Evolutionary conservation across 352 stramenopile genomes (phyloP).

Genomic region (Pythium chondricola): DNA sequence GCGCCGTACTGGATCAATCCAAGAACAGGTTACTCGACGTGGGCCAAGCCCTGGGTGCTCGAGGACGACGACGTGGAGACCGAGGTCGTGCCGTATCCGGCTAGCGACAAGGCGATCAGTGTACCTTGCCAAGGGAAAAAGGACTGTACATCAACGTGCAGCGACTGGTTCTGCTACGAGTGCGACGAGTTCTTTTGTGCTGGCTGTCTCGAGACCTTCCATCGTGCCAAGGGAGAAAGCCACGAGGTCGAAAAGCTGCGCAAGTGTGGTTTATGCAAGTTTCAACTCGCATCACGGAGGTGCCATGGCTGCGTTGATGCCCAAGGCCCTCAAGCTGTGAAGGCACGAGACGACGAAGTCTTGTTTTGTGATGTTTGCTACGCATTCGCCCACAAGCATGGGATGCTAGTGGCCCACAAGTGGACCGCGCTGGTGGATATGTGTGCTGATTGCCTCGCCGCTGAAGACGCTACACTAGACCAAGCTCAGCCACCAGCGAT

Average conservation of each 20-base stretch:
- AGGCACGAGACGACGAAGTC: conserved; percentile 10
- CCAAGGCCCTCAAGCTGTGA: background rate
- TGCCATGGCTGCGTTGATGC: conserved; percentile 31
- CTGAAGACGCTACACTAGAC: too few species aligned
- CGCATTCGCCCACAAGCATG: conserved; percentile 41
- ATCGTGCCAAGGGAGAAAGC: conserved; percentile 15
- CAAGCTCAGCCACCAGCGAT: too few species aligned
- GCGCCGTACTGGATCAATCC: conserved; percentile 74
- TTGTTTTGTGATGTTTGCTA: conserved; percentile 70
- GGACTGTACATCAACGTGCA: conserved; percentile 29
- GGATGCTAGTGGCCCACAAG: conserved; percentile 35
- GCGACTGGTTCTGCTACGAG: conserved; percentile 51
- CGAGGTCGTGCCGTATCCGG: conserved; percentile 45
- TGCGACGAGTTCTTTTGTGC: conserved; percentile 58
- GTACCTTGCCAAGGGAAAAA: conserved; percentile 35
- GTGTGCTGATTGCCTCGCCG: conserved; percentile 29
- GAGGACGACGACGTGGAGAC: conserved; percentile 43
- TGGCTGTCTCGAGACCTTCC: conserved; percentile 30
- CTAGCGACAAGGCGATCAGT: conserved; percentile 26
- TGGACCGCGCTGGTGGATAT: conserved; percentile 36
- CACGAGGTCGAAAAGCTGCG: conserved; percentile 16
- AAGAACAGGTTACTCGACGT: conserved; percentile 56
- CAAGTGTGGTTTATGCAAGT: conserved; percentile 53
- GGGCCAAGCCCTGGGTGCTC: conserved; percentile 46
- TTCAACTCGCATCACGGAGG: conserved; percentile 50